Conservation (phyloP, 768 basidiomycete species). For the Boletus rufocinnamomeus region DNA sequence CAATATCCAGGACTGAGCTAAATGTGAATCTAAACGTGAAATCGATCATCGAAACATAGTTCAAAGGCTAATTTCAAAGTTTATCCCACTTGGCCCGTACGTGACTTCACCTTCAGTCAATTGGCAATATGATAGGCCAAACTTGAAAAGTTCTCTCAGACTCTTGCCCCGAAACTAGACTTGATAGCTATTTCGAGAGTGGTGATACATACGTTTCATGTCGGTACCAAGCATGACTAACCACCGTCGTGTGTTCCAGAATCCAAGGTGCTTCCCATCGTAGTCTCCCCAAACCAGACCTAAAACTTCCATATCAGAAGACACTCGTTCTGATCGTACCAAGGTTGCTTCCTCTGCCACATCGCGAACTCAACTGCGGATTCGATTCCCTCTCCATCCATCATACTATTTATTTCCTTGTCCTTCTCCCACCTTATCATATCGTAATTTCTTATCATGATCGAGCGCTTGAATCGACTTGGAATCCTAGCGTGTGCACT, state of each 20-base stretch:
- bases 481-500: background rate
- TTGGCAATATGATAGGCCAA: background rate
- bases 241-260: background rate
- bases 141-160: background rate
- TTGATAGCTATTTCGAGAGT: background rate
- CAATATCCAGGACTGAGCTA: background rate
- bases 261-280: background rate
- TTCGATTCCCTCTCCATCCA: no score
- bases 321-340: no score
- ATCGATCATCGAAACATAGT: no score
- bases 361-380: background rate
- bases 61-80: no score
- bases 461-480: background rate
- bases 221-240: background rate
- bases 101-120: background rate
- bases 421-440: background rate
- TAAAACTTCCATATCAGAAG: no score
- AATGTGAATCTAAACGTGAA: background rate
- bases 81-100: no score
- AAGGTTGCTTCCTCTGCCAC: background rate
- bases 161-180: no score
- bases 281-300: no score
- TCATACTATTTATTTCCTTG: background rate
- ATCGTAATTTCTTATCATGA: background rate
- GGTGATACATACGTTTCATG: background rate